Percentiles rank a stretch among this genome's conserved stretches.
Conservation (phyloP, 176 grass and related monocot species). For the Bonia amplexicaulis region DNA sequence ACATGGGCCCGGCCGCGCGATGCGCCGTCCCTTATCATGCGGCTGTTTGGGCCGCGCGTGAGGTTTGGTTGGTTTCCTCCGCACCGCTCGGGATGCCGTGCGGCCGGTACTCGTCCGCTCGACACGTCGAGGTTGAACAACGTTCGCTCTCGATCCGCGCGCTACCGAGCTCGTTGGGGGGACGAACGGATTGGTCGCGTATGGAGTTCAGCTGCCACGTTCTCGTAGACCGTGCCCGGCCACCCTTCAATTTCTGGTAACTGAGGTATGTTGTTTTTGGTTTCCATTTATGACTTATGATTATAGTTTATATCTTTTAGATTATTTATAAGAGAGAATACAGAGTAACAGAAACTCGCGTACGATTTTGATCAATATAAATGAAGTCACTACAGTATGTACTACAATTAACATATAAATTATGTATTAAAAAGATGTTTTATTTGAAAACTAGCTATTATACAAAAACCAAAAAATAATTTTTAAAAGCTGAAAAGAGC, state of each 20-base stretch:
- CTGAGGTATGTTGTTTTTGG: too few relatives aligned
- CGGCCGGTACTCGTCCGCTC: background rate
- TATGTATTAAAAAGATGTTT: too few relatives aligned
- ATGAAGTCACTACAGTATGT: too few relatives aligned
- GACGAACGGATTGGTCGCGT: background rate
- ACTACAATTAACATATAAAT: too few relatives aligned
- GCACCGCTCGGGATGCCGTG: background rate
- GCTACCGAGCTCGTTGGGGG: background rate
- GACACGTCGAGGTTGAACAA: background rate
- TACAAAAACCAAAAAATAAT: too few relatives aligned
- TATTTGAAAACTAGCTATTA: too few relatives aligned
- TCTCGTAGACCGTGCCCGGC: background rate
- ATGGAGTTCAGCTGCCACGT: background rate
- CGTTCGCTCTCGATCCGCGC: background rate
- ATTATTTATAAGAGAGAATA: too few relatives aligned
- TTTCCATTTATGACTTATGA: too few relatives aligned
- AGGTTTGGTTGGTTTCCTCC: background rate
- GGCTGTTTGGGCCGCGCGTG: background rate
- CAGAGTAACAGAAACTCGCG: accelerated
- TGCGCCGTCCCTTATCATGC: too few relatives aligned
- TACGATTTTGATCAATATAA: too few relatives aligned
- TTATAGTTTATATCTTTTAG: accelerated
- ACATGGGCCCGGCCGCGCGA: too few relatives aligned
- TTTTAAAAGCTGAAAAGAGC: too few relatives aligned
- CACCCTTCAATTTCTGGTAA: background rate